Base-by-base conservation (phyloP, 2,329 filamentous ascomycete species). In the Mycosphaerella arachidis region DNA sequence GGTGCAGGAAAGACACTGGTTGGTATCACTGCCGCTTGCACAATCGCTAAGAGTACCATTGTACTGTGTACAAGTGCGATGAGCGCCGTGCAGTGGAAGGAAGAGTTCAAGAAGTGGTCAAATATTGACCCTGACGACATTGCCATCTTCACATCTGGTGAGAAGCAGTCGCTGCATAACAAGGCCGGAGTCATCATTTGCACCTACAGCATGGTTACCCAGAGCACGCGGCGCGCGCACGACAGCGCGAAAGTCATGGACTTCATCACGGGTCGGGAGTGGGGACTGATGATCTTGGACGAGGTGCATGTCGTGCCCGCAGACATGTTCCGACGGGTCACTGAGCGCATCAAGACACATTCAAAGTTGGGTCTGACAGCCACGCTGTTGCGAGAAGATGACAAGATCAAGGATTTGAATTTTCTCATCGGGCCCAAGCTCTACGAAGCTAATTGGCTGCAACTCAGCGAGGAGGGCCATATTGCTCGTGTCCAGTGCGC, bases 371-470 rank as follows among this genome's bases (percentile, higher is more conserved):
- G 94, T 6, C 80, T 99, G 43, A 99, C 94, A 0, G 94, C 94
- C 0, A 99, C 94, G 0, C 79, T 99, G 10, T 85, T 99, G 16
- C 86, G 94, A 79, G 94, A 99, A 76, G 94, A 99, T 71, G 93
- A 99, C 80, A 97, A 97, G 78, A 99, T 99, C 72, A 91, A 90
- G 29, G 92, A 97, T 79, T 77, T 99, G 50, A 99, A 99, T 74
- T 99, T 97, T 72, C 78, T 99, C 60, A 97, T 99, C 70, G 94
- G 94, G 0, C 94, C 94, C 0, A 99, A 99, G 75, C 81, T 99
- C 0, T 99, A 96, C 72, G 94, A 99, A 76, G 94, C 94, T 30
- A 99, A 99, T 74, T 99, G 94, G 94, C 96, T 97, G 87, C 94
- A 99, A 74, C 84, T 99, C 45, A 94, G 93, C 1, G 91, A 97